Conservation (phyloP, 192 early-diverging fungal genomes). For the Phycomyces nitens region DNA sequence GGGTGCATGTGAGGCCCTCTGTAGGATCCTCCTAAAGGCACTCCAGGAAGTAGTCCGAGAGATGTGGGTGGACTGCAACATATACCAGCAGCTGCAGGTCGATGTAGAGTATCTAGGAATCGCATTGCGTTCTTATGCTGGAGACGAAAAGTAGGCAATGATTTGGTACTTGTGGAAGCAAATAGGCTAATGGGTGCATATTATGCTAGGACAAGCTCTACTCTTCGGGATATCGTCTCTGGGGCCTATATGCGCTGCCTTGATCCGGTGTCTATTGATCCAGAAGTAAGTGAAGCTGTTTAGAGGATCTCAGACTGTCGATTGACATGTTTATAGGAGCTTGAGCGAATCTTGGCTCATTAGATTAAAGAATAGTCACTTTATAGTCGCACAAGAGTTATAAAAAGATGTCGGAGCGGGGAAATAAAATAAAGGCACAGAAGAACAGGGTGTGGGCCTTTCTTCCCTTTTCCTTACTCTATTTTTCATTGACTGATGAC, state of each 20-base stretch:
- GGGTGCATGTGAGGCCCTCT: constrained; percentile 49
- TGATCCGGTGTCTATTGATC: neutral
- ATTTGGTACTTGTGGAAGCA: neutral
- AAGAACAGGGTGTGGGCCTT: neutral
- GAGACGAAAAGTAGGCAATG: constrained; percentile 40
- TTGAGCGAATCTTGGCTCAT: neutral
- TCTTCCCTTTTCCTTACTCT: constrained; percentile 5
- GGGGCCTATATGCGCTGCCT: neutral
- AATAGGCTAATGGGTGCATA: neutral
- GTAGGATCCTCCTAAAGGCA: constrained; percentile 61
- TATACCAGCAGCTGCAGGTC: constrained; percentile 64
- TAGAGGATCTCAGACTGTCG: too few species aligned
- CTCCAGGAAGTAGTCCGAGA: constrained; percentile 55
- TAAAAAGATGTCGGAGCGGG: neutral
- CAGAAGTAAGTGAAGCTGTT: constrained; percentile 4
- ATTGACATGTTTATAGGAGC: neutral
- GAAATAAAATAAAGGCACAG: neutral
- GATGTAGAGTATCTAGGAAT: constrained; percentile 59
- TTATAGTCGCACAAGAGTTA: neutral
- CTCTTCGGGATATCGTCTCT: constrained; percentile 7
- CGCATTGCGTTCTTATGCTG: constrained; percentile 43
- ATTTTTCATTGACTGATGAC: constrained; percentile 9
- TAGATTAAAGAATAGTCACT: neutral
- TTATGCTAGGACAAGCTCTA: neutral
- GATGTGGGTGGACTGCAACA: constrained; percentile 43